These are phyloP conservation scores for Boletus rufocinnamomeus DNA, from an alignment of 768 basidiomycete species.

Conservation along the genomic window DNA sequence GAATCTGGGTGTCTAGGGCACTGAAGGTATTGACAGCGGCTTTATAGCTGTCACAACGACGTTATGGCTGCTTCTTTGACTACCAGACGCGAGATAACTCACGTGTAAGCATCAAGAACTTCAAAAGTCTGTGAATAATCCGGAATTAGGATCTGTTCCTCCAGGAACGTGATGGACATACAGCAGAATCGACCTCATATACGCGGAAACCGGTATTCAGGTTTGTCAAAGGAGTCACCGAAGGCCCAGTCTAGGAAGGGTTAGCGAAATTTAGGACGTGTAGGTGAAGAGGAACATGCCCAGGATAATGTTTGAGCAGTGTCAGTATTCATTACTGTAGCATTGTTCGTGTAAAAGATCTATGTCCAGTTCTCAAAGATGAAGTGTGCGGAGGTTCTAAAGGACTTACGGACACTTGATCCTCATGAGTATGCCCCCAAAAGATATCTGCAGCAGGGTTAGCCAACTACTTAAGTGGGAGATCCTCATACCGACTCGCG, in stretches of 20 bases:
- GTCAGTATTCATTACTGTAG: constrained; percentile 53
- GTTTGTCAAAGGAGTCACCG: constrained; percentile 68
- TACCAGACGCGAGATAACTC: constrained; percentile 26
- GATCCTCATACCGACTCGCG: constrained; percentile 51
- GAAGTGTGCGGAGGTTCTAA: background rate
- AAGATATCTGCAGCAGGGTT: constrained; percentile 55
- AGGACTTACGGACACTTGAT: constrained; percentile 59
- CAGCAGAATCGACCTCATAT: constrained; percentile 53
- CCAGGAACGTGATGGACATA: constrained; percentile 33
- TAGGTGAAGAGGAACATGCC: constrained; percentile 34
- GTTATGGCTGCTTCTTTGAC: background rate
- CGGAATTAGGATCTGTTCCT: constrained; percentile 5
- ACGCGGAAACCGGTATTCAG: constrained; percentile 71
- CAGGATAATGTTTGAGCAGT: constrained; percentile 59
- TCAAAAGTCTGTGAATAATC: constrained; percentile 63
- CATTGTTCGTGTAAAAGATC: constrained; percentile 78
- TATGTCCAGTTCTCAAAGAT: constrained; percentile 25
- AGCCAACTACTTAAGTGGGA: constrained; percentile 1
- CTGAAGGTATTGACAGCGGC: constrained; percentile 61
- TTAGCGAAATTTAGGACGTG: constrained; percentile 10
- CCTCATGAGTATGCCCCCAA: constrained; percentile 78
- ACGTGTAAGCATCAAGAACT: constrained; percentile 78
- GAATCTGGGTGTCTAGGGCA: constrained; percentile 55
- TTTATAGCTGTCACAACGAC: constrained; percentile 50
- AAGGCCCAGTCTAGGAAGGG: constrained; percentile 59